Base-by-base conservation (phyloP, 306 rosid genomes). In the Lathyrus sativus region DNA sequence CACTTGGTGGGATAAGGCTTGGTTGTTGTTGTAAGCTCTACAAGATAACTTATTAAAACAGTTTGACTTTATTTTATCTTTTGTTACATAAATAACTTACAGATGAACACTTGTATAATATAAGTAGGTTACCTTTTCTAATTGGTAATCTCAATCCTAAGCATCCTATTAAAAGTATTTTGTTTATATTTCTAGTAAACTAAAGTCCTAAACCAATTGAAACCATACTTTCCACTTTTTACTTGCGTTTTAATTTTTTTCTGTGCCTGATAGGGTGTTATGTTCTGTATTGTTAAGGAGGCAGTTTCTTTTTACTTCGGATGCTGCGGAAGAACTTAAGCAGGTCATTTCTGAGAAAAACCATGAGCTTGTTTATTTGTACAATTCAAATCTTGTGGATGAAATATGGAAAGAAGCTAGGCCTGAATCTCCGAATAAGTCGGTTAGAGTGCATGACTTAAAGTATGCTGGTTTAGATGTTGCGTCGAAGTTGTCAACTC, bases 261-360 rank as follows among this genome's bases (percentile, higher is more conserved):
- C 24, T 62, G 74, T 78, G 62, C 76, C 88, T 93, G 83, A 90
- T 85, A 75, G 29, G 70, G 39, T 67, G 62, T 77, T 77, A 59
- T 73, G 76, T 77, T 83, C 80, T 66, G 67, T 81, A 69, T 79
- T 76, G 81, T 90, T 91, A 90, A 92, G 98, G 98, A 86, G 84
- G 87, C 98, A 90, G 98, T 93, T 88, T 86, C 97, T 93, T 65
- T 90, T 93, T 82, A 88, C 98, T 55, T 80, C 87, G 19, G 97
- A 90, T 86, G 90, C 90, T 83, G 95, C 98, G 26, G 90, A 86
- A 75, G 97, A 90, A 74, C 79, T 90, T 73, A 88, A 84, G 87
- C 86, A 75, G 60, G 88, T 77, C 67, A 85, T 93, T 76, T 80
- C 95, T 62, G 68, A 74, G 78, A 88, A 79, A 62, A 88, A 90